Evolutionary conservation across 441 rosid species (phyloP).

Genomic region (Adansonia gregorii): DNA sequence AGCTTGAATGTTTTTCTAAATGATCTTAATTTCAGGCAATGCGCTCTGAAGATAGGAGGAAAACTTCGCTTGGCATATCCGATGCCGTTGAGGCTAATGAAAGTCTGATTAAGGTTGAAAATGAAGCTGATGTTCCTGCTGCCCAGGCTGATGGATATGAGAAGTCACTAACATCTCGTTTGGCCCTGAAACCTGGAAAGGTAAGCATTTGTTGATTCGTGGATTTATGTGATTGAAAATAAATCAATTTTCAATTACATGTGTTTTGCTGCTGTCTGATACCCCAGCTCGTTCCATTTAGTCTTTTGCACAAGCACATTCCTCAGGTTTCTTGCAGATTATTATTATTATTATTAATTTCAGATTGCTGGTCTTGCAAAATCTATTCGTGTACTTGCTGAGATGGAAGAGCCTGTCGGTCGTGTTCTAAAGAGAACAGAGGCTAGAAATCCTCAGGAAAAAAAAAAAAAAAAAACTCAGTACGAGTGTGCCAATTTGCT

Average conservation of each 20-base stretch:
- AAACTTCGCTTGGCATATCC: conserved; percentile 45
- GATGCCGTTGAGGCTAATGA: conserved; percentile 47
- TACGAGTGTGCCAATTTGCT: not conserved
- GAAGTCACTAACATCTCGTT: conserved; percentile 43
- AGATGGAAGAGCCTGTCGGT: conserved; percentile 63
- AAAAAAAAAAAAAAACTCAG: not conserved
- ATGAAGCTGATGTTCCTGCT: conserved; percentile 47
- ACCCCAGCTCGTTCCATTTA: conserved; percentile 3
- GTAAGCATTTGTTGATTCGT: conserved; percentile 30
- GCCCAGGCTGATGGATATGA: conserved; percentile 48
- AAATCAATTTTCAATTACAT: not conserved
- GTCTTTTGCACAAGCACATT: not conserved
- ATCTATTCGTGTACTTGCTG: conserved; percentile 51
- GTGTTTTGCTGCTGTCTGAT: conserved; percentile 1
- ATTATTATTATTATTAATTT: conserved; percentile 3
- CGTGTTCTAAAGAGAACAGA: conserved; percentile 47
- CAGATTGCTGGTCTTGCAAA: conserved; percentile 52
- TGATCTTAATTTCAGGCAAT: conserved; percentile 34
- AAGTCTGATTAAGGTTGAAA: conserved; percentile 41
- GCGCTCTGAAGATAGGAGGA: conserved; percentile 42
- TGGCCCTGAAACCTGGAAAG: conserved; percentile 53
- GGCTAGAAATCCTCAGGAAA: conserved; percentile 33
- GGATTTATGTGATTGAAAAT: not conserved
- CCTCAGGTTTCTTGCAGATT: not conserved
- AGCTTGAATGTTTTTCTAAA: conserved; percentile 10